Evolutionary conservation across 768 basidiomycete species (phyloP).

Genomic region (Trametes maxima): DNA sequence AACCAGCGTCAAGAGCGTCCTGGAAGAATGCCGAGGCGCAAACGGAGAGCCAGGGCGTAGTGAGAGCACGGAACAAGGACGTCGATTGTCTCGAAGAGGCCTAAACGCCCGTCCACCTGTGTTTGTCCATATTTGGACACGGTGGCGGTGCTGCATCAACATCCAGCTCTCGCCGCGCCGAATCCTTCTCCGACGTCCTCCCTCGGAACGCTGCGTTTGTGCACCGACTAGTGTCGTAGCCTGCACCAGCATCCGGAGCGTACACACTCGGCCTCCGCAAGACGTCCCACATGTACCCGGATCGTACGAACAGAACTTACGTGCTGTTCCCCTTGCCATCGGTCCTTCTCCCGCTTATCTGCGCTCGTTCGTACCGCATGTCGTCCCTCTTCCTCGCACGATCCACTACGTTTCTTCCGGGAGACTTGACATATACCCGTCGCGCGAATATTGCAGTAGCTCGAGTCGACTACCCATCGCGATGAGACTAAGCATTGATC

Average conservation of each 20-base stretch:
- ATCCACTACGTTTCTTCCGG: neutral
- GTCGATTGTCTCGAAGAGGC: slow-evolving; percentile 18
- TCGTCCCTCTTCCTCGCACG: neutral
- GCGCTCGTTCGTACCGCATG: neutral
- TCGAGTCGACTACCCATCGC: neutral
- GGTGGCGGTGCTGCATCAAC: slow-evolving; percentile 16
- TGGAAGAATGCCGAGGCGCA: neutral
- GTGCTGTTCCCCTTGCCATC: neutral
- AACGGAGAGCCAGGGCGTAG: neutral
- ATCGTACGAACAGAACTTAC: neutral
- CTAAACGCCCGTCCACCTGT: slow-evolving; percentile 17
- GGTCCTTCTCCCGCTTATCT: slow-evolving; percentile 5
- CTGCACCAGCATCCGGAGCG: neutral
- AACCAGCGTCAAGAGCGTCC: neutral
- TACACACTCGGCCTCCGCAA: neutral
- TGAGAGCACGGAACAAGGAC: slow-evolving; percentile 12
- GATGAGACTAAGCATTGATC: too few relatives aligned
- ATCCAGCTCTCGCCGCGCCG: slow-evolving; percentile 10
- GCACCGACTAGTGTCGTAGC: neutral
- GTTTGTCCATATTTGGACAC: slow-evolving; percentile 13
- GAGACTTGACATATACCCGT: neutral
- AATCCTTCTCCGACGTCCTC: neutral
- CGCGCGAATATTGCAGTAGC: neutral
- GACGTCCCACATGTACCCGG: too few relatives aligned
- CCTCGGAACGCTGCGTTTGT: slow-evolving; percentile 1